These are phyloP conservation scores for Trametes versicolor DNA, from an alignment of 1,284 basidiomycete species.

Conservation along the genomic window DNA sequence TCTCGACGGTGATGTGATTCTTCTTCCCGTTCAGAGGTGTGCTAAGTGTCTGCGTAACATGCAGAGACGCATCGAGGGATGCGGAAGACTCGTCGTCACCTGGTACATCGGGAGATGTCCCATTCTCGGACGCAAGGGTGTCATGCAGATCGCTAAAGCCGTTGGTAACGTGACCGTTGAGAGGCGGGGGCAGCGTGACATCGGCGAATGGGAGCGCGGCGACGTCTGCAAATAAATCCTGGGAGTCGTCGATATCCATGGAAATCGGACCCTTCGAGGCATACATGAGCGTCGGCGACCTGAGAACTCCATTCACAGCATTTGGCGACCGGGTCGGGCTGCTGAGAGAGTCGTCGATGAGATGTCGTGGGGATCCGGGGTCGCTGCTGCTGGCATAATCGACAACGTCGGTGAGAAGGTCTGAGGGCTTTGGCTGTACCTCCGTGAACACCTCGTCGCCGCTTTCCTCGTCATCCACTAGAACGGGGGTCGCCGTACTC, in stretches of 20 bases:
- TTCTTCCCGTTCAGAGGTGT: neutral
- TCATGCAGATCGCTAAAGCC: neutral
- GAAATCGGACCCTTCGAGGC: neutral
- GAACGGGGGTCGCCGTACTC: constrained; percentile 5
- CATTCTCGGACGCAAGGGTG: neutral
- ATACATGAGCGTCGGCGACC: neutral
- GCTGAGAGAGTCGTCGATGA: constrained; percentile 7
- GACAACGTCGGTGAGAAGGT: neutral
- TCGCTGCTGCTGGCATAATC: neutral
- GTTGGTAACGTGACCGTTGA: neutral
- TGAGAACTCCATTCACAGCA: neutral
- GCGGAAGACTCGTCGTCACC: neutral
- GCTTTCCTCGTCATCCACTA: constrained; percentile 6
- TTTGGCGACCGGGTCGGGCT: neutral
- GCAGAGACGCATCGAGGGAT: neutral
- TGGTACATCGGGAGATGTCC: neutral
- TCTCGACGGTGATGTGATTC: neutral
- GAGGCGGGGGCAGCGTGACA: neutral
- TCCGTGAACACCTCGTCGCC: constrained; percentile 3
- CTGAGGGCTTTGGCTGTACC: constrained; percentile 1
- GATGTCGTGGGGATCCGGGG: constrained; percentile 1
- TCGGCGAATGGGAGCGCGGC: neutral
- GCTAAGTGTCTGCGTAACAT: neutral
- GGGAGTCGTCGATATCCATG: neutral
- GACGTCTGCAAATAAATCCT: neutral